Conservation (phyloP, 1,139 yeast genomes). For the Barnettozyma hawaiiensis region DNA sequence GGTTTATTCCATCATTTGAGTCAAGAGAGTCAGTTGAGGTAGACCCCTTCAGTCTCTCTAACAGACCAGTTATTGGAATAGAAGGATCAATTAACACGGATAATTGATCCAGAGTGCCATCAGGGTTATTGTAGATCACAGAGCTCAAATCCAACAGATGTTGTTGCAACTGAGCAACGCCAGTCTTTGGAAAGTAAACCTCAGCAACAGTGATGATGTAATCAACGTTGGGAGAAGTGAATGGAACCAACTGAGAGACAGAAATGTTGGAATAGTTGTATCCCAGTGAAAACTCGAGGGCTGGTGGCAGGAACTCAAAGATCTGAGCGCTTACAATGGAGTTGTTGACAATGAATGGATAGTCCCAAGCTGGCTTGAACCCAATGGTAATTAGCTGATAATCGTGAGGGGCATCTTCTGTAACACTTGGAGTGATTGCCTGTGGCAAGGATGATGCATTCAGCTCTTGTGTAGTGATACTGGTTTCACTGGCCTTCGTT, state of each 20-base stretch:
- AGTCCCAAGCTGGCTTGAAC: conserved; percentile 62
- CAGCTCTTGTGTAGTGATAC: conserved; percentile 34
- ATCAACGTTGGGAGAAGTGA: conserved; percentile 39
- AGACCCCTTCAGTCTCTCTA: conserved; percentile 24
- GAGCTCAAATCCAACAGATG: conserved; percentile 43
- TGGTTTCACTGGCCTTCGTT: conserved; percentile 27
- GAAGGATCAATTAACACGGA: conserved; percentile 56
- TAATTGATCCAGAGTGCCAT: conserved; percentile 41
- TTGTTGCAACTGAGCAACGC: conserved; percentile 40
- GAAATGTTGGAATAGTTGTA: conserved; percentile 36
- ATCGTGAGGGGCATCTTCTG: conserved; percentile 29
- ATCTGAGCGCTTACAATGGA: conserved; percentile 71
- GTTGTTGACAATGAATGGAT: conserved; percentile 63
- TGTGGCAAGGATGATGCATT: conserved; percentile 57
- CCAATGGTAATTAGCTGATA: conserved; percentile 61
- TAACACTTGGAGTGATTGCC: conserved; percentile 55
- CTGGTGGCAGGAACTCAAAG: conserved; percentile 61
- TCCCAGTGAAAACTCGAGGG: conserved; percentile 48
- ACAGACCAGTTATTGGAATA: conserved; percentile 56
- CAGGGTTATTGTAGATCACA: conserved; percentile 44
- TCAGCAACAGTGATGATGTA: conserved; percentile 75
- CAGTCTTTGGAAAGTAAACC: conserved; percentile 58
- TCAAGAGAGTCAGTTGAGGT: conserved; percentile 19
- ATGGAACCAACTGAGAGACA: conserved; percentile 62
- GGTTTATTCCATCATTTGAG: conserved; percentile 11